Conservation (phyloP, 352 stramenopile genomes). For the Phytophthora kernoviae region DNA sequence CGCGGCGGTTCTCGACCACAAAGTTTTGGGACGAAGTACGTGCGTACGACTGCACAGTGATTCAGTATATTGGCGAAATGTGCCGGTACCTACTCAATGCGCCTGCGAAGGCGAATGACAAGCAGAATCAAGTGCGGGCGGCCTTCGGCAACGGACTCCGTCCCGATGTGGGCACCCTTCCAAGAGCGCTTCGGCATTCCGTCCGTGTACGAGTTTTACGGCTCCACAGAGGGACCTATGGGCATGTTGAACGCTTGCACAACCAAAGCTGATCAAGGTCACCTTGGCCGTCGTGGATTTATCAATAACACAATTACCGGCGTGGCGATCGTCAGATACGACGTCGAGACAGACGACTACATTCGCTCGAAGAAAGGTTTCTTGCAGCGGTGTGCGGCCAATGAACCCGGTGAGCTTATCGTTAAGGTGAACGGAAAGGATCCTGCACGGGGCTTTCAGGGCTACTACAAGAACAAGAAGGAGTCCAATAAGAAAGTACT, state of each 20-base stretch:
- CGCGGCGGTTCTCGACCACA: constrained; percentile 71
- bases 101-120: constrained; percentile 50
- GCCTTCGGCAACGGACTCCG: constrained; percentile 92
- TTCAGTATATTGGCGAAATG: constrained; percentile 93
- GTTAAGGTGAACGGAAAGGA: constrained; percentile 55
- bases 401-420: constrained; percentile 83
- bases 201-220: constrained; percentile 92
- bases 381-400: constrained; percentile 46
- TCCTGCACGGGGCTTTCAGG: constrained; percentile 76
- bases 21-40: constrained; percentile 83
- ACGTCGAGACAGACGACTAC: constrained; percentile 79
- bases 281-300: constrained; percentile 65
- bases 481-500: constrained; percentile 90
- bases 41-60: constrained; percentile 67
- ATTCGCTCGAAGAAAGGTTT: constrained; percentile 61
- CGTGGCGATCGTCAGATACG: constrained; percentile 76
- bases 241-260: constrained; percentile 84
- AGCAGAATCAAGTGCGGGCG: constrained; percentile 72
- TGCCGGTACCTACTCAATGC: constrained; percentile 85
- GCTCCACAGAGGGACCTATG: constrained; percentile 88
- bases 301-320: constrained; percentile 60
- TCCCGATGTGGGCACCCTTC: constrained; percentile 88
- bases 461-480: constrained; percentile 83
- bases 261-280: constrained; percentile 55
- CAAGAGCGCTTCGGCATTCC: constrained; percentile 87